These are phyloP conservation scores for Suillus paluster DNA, from an alignment of 768 basidiomycete genomes.

Conservation along the genomic window DNA sequence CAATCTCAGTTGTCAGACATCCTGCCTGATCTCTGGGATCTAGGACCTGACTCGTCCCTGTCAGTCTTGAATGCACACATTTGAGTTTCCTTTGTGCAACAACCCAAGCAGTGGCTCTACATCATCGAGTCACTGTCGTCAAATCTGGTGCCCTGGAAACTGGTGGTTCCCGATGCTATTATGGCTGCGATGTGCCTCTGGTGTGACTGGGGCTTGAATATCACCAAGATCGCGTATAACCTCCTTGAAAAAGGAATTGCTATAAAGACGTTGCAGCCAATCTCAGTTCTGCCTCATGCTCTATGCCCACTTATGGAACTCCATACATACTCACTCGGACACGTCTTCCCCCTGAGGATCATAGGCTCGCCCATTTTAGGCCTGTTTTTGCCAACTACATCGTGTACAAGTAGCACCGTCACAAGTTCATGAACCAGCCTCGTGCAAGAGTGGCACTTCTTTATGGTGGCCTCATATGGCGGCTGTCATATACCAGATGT, in stretches of 20 bases:
- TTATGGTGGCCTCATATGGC: slow-evolving; percentile 3
- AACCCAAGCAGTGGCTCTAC: not conserved
- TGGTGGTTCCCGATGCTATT: not conserved
- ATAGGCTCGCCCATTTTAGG: not conserved
- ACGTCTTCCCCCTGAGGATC: not conserved
- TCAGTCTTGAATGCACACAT: not conserved
- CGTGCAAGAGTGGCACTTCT: slow-evolving; percentile 3
- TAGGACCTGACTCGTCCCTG: not conserved
- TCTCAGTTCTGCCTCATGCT: not conserved
- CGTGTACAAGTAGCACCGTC: not conserved
- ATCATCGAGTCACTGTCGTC: not conserved
- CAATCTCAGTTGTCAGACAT: not conserved
- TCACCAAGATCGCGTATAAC: not conserved
- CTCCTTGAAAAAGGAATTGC: not conserved
- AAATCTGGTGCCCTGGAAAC: not conserved
- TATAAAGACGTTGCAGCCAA: not conserved
- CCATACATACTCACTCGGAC: not conserved
- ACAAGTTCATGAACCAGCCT: slow-evolving; percentile 4
- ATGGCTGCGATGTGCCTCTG: slow-evolving; percentile 8
- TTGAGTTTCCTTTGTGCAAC: not conserved
- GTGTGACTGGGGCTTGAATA: not conserved
- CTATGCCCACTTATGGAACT: not conserved
- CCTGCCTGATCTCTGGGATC: not conserved
- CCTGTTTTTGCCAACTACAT: not conserved
- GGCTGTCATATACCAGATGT: too few relatives aligned